A percentile compares a stretch with the other conserved stretches of the same genome.
Conservation (phyloP, 2,329 filamentous ascomycete genomes). For the Coniochaeta sp. region DNA sequence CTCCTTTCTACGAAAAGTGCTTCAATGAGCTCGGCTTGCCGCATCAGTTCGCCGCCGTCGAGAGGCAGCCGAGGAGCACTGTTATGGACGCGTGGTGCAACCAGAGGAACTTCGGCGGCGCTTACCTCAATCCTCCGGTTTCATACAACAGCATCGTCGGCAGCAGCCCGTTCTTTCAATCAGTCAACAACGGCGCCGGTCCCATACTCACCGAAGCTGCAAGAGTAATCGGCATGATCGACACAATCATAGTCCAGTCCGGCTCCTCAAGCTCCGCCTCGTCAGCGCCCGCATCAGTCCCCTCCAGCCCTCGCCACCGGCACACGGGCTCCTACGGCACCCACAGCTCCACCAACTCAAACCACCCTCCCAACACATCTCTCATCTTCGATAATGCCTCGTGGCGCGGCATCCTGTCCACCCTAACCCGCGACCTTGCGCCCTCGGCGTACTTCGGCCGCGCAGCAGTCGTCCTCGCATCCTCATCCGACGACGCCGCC, state of each 20-base stretch:
- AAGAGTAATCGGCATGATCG: constrained; percentile 69
- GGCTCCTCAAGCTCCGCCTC: constrained; percentile 33
- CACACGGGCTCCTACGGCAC: constrained; percentile 16
- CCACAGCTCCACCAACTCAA: constrained; percentile 17
- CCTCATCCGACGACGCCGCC: constrained; percentile 66
- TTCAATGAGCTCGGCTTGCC: constrained; percentile 81
- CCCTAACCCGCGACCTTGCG: constrained; percentile 72
- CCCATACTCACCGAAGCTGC: constrained; percentile 67
- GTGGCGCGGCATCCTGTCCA: constrained; percentile 80
- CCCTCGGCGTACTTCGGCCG: constrained; percentile 74
- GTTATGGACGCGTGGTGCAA: constrained; percentile 65
- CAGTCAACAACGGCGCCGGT: constrained; percentile 40
- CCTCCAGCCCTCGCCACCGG: constrained; percentile 38
- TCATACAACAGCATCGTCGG: constrained; percentile 54
- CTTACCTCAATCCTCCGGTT: constrained; percentile 70
- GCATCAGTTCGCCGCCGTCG: constrained; percentile 69
- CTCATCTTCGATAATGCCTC: constrained; percentile 76
- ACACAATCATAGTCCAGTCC: constrained; percentile 66
- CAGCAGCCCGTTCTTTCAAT: constrained; percentile 41
- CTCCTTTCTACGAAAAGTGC: constrained; percentile 80
- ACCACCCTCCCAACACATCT: constrained; percentile 39
- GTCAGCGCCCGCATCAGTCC: constrained; percentile 38
- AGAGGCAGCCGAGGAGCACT: constrained; percentile 58
- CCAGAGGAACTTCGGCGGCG: constrained; percentile 72
- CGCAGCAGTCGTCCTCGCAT: constrained; percentile 68